These are phyloP conservation scores for Albatrellus ellisii DNA, from an alignment of 768 basidiomycete genomes.

Conservation along the genomic window DNA sequence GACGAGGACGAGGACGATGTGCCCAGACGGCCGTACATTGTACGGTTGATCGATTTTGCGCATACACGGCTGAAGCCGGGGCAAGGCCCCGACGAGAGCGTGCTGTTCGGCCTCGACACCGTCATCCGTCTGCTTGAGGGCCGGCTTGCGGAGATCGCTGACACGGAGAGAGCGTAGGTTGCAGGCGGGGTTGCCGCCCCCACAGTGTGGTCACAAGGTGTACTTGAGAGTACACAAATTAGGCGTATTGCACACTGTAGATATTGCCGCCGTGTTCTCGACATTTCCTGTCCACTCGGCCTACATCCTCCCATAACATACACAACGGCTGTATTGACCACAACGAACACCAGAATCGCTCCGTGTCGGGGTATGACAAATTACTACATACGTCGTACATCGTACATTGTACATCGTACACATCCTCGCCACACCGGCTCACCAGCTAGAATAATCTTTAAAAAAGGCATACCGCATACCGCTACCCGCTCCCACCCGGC, in stretches of 20 bases:
- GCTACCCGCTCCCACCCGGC: too few relatives aligned
- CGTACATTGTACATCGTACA: too few relatives aligned
- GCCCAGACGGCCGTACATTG: constrained; percentile 17
- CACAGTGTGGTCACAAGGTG: background rate
- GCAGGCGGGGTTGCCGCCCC: background rate
- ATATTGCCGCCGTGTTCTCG: background rate
- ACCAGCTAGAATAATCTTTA: too few relatives aligned
- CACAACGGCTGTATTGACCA: too few relatives aligned
- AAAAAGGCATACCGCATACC: too few relatives aligned
- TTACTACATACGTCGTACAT: too few relatives aligned
- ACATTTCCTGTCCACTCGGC: background rate
- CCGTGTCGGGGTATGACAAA: too few relatives aligned
- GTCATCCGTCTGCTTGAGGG: constrained; percentile 46
- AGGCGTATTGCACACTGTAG: too few relatives aligned
- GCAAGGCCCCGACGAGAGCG: constrained; percentile 66
- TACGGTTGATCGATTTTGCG: constrained; percentile 92
- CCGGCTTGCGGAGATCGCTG: constrained; percentile 24
- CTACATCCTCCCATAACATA: background rate
- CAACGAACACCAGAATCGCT: too few relatives aligned
- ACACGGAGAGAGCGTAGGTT: background rate
- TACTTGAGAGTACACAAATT: background rate
- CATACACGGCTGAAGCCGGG: constrained; percentile 63
- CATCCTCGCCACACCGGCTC: too few relatives aligned
- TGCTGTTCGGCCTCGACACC: constrained; percentile 63
- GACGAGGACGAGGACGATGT: constrained; percentile 5